Percentiles rank a stretch among this genome's conserved stretches.
phyloP scores from a whole-genome alignment of 768 basidiomycete species.

The Tylopilus vinaceipallidus region DNA sequence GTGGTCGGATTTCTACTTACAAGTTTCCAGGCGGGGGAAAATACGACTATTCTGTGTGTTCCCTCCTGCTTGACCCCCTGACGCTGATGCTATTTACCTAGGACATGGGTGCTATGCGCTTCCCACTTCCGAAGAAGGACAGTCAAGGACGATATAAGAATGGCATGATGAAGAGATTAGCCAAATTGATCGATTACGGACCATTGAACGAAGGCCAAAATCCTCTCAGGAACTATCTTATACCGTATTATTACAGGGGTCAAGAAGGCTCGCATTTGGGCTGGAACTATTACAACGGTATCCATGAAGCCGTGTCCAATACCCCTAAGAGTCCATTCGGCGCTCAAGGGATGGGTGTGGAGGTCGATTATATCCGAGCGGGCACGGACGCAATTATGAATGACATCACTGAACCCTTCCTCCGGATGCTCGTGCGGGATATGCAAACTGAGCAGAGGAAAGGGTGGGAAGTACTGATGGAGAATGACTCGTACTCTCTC shows the following conservation, averaged over 20 bases:
- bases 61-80: too few relatives aligned
- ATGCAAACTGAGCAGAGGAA: constrained; percentile 12
- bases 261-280: constrained; percentile 11
- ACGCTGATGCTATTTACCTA: not conserved
- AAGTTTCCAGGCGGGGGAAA: constrained; percentile 31
- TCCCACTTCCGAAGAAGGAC: constrained; percentile 20
- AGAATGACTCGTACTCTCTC: constrained; percentile 26
- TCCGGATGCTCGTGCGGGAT: constrained; percentile 16
- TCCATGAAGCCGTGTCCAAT: not conserved
- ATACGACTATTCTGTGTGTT: constrained; percentile 36
- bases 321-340: not conserved
- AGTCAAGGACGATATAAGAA: constrained; percentile 13
- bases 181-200: constrained; percentile 29
- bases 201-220: constrained; percentile 21
- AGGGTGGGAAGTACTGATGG: constrained; percentile 30
- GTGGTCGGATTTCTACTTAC: constrained; percentile 46
- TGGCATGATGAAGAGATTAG: constrained; percentile 31
- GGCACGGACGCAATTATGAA: constrained; percentile 18
- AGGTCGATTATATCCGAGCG: constrained; percentile 11
- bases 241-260: constrained; percentile 18
- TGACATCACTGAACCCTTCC: constrained; percentile 20
- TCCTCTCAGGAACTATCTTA: constrained; percentile 17
- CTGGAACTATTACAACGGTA: constrained; percentile 9
- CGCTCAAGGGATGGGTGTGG: constrained; percentile 7
- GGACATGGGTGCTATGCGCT: constrained; percentile 43